A percentile compares a stretch with the other conserved stretches of the same genome.
phyloP scores from a whole-genome alignment of 2,329 filamentous ascomycete genomes.

The Exophiala sideris region DNA sequence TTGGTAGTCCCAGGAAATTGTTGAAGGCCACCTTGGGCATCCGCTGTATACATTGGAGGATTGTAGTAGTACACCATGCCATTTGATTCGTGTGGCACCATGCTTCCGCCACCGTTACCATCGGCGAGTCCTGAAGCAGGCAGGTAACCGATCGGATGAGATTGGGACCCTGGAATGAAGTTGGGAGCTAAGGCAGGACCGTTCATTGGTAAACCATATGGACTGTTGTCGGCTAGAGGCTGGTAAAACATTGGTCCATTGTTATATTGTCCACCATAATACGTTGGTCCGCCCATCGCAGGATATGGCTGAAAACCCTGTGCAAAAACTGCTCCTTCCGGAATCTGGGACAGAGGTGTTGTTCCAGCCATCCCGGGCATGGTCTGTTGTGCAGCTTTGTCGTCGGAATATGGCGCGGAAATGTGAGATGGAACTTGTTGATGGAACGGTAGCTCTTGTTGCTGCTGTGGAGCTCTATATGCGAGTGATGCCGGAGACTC shows the following conservation, averaged over 20 bases:
- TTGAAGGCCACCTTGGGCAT: conserved; percentile 35
- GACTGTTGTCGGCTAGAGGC: conserved; percentile 56
- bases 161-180: conserved; percentile 28
- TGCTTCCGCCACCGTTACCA: conserved; percentile 48
- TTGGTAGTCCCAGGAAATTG: conserved; percentile 54
- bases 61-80: conserved; percentile 97
- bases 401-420: conserved; percentile 47
- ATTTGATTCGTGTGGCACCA: conserved; percentile 81
- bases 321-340: conserved; percentile 86
- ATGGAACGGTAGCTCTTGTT: conserved; percentile 83
- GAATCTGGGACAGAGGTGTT: conserved; percentile 86
- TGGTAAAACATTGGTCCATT: conserved; percentile 46
- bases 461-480: conserved; percentile 58
- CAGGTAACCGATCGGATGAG: conserved; percentile 26
- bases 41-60: conserved; percentile 49
- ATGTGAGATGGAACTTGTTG: conserved; percentile 85
- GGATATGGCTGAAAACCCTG: conserved; percentile 79
- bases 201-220: conserved; percentile 35
- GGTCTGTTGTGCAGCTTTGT: conserved; percentile 49
- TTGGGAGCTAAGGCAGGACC: conserved; percentile 27
- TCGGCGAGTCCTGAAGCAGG: conserved; percentile 34
- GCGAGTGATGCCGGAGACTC: conserved; percentile 70
- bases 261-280: conserved; percentile 53
- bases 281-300: conserved; percentile 60
- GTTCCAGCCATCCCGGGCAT: conserved; percentile 67